Conservation (phyloP, 257 asterid genomes). For the Craterostigma plantagineum region DNA sequence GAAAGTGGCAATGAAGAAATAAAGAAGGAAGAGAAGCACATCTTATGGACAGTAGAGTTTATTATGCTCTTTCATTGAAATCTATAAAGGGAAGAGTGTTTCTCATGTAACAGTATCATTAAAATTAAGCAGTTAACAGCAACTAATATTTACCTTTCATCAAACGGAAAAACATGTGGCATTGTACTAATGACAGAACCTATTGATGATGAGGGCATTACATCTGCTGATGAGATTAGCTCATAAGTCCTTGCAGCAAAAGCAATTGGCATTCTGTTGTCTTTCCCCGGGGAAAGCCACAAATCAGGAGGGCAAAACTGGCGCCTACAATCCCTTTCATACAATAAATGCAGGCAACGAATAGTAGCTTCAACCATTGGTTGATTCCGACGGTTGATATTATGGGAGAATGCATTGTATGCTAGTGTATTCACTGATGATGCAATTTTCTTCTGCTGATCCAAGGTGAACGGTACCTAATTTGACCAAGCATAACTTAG, state of each 20-base stretch:
- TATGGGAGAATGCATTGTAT: slow-evolving; percentile 50
- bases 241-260: slow-evolving; percentile 91
- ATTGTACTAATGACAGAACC: slow-evolving; percentile 65
- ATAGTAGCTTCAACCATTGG: slow-evolving; percentile 63
- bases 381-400: slow-evolving; percentile 23
- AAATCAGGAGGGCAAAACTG: slow-evolving; percentile 71
- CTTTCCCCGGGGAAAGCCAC: slow-evolving; percentile 92
- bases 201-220: slow-evolving; percentile 27
- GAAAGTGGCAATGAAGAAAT: not conserved
- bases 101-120: no score
- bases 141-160: slow-evolving; percentile 42
- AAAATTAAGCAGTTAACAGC: no score
- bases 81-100: no score
- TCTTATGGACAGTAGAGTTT: no score
- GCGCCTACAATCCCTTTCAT: slow-evolving; percentile 91
- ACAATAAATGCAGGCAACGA: slow-evolving; percentile 79
- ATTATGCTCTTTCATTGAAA: no score
- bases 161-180: slow-evolving; percentile 92
- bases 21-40: not conserved
- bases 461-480: slow-evolving; percentile 78
- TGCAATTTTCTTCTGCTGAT: slow-evolving; percentile 69
- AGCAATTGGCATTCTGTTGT: slow-evolving; percentile 73
- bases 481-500: slow-evolving; percentile 3
- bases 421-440: slow-evolving; percentile 63
- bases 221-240: slow-evolving; percentile 35